A percentile compares a stretch with the other conserved stretches of the same genome.
Evolutionary conservation across 108 stramenopile species (phyloP).

Genomic region (Stephanodiscus triporus): DNA sequence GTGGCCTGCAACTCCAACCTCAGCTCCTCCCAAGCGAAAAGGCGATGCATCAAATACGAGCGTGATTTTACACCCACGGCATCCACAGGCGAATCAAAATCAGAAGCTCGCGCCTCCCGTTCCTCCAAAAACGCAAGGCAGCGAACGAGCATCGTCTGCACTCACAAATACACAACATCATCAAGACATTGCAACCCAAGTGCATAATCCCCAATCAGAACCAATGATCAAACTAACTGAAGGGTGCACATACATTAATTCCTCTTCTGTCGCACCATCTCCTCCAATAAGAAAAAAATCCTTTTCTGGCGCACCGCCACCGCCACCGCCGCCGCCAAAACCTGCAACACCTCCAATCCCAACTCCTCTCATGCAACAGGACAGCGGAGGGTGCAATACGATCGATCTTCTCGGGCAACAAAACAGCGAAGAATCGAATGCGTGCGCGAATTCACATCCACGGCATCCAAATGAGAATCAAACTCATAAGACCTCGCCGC

Average conservation of each 20-base stretch:
- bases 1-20: constrained; percentile 16
- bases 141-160: constrained; percentile 7
- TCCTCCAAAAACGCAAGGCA: constrained; percentile 9
- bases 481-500: not conserved
- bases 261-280: constrained; percentile 32
- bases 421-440: no score
- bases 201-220: no score
- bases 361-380: not conserved
- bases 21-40: not conserved
- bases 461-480: constrained; percentile 16
- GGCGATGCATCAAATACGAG: not conserved
- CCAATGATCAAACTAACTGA: no score
- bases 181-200: no score
- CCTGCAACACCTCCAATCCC: constrained; percentile 11
- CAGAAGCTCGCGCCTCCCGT: not conserved
- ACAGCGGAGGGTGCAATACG: not conserved
- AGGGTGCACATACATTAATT: constrained; percentile 5
- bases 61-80: constrained; percentile 22
- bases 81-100: constrained; percentile 1
- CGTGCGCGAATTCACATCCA: constrained; percentile 20
- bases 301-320: constrained; percentile 20
- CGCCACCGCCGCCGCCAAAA: constrained; percentile 16
- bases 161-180: not conserved
- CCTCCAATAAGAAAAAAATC: constrained; percentile 30
- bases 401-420: not conserved